Evolutionary conservation across 208 protist species (phyloP), one percentile per base, ranked within the genome.

Genomic region (Endotrypanum monterogeii): DNA sequence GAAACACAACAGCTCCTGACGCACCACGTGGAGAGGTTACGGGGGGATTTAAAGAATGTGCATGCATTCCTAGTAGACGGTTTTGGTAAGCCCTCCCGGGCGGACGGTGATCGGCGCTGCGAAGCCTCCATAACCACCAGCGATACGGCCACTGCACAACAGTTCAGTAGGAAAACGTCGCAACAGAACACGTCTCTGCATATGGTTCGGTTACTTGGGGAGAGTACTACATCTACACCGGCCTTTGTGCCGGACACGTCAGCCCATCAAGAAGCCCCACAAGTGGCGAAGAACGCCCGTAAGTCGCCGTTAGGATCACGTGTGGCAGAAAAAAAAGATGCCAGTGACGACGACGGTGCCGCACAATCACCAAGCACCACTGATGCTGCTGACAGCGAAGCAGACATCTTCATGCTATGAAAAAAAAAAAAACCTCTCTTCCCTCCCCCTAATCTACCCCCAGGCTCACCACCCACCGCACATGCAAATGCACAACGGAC

Each of bases 361-460:
- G 54, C 52, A 71, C 28, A 61, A 50, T 35, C 67, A 44, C 50
- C 25, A 28, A 30, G 39, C 66, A 57, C 66, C 9, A n/a, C 51
- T 46, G 76, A 71, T 4, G 70, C 50, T 25, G 76, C 76, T 8
- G 76, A 80, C 76, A 76, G 76, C 56, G 76, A 80, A 12, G 70
- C 69, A 37, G 76, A 80, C 52, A 68, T 80, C 50, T 80, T 80
- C 57, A 16, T 80, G 56, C 35, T 80, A 37, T 80, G 39, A 61
- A 16, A 37, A 28, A 16, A 32, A 61, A 16, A 37, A 28, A 16
- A 32, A 37, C 23, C 25, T 8, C 41, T 8, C 41, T n/a, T 57
- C 61, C 61, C 25, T n/a, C 20, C 23, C 58, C 23, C 23, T 3
- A 37, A 3, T 6, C 23, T 11, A 25, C 12, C 18, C 9, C 12